Conservation (phyloP, 148 eudicot species). For the Nepenthes mirabilis region DNA sequence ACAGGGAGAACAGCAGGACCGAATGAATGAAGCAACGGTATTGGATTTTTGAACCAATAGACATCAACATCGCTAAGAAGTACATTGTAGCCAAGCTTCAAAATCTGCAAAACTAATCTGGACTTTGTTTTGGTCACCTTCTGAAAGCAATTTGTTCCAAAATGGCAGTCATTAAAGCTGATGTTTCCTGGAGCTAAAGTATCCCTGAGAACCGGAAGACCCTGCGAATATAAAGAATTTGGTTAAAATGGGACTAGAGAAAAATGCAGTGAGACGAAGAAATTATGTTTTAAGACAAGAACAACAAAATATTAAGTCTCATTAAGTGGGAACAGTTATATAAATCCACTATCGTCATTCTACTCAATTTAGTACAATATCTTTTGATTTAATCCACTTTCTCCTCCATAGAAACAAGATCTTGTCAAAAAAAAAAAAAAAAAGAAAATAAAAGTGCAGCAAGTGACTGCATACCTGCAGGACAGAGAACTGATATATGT, state of each 20-base stretch:
- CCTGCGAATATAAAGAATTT: slow-evolving; percentile 28
- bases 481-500: slow-evolving; percentile 58
- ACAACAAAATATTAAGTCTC: not conserved
- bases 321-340: no score
- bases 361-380: no score
- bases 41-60: slow-evolving; percentile 89
- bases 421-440: not conserved
- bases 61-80: slow-evolving; percentile 89
- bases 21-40: slow-evolving; percentile 54
- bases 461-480: slow-evolving; percentile 40
- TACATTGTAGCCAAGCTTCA: slow-evolving; percentile 75
- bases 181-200: slow-evolving; percentile 59
- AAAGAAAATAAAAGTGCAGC: not conserved
- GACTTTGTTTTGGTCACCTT: slow-evolving; percentile 88
- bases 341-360: no score
- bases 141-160: slow-evolving; percentile 86
- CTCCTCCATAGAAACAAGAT: not conserved
- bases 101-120: slow-evolving; percentile 65
- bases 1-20: slow-evolving; percentile 73
- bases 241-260: slow-evolving; percentile 4
- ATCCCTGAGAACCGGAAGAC: slow-evolving; percentile 69
- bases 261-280: not conserved
- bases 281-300: not conserved
- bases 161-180: slow-evolving; percentile 88
- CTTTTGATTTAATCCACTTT: not conserved